Evolutionary conservation across 768 basidiomycete species (phyloP).

Genomic region (Lactarius tabidus): DNA sequence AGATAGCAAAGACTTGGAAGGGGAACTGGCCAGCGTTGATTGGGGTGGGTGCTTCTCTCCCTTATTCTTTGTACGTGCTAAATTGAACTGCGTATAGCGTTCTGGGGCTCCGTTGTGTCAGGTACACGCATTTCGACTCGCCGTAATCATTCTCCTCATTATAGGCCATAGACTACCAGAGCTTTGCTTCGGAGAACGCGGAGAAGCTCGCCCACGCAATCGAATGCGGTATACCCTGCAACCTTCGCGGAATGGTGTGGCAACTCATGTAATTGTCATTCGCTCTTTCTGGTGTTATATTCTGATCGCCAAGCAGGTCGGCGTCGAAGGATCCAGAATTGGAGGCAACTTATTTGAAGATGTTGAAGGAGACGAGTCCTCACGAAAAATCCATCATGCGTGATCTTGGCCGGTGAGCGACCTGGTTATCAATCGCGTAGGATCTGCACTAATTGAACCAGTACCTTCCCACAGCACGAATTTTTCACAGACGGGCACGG

Average conservation of each 20-base stretch:
- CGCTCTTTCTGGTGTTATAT: not conserved
- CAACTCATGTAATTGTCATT: constrained; percentile 69
- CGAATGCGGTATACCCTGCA: constrained; percentile 84
- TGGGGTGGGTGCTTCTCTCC: constrained; percentile 55
- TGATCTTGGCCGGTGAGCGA: constrained; percentile 73
- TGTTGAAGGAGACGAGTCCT: constrained; percentile 77
- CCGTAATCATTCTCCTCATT: constrained; percentile 9
- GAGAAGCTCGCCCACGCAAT: constrained; percentile 85
- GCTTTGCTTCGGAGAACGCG: constrained; percentile 74
- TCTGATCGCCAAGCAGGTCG: constrained; percentile 49
- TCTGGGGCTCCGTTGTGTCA: constrained; percentile 94
- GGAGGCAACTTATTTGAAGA: constrained; percentile 73
- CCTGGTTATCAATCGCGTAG: not conserved
- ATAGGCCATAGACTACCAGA: constrained; percentile 67
- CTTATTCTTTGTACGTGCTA: constrained; percentile 8
- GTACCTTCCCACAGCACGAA: constrained; percentile 95
- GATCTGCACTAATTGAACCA: constrained; percentile 30
- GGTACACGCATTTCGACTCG: constrained; percentile 41
- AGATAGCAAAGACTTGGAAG: constrained; percentile 38
- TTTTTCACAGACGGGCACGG: constrained; percentile 95
- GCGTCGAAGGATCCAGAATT: constrained; percentile 89
- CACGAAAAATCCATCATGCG: constrained; percentile 94
- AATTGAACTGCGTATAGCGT: constrained; percentile 47
- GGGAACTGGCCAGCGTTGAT: constrained; percentile 52
- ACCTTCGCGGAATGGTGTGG: constrained; percentile 93